These are phyloP conservation scores for Immersiella caudata DNA, from an alignment of 495 filamentous ascomycete genomes.

Conservation along the genomic window DNA sequence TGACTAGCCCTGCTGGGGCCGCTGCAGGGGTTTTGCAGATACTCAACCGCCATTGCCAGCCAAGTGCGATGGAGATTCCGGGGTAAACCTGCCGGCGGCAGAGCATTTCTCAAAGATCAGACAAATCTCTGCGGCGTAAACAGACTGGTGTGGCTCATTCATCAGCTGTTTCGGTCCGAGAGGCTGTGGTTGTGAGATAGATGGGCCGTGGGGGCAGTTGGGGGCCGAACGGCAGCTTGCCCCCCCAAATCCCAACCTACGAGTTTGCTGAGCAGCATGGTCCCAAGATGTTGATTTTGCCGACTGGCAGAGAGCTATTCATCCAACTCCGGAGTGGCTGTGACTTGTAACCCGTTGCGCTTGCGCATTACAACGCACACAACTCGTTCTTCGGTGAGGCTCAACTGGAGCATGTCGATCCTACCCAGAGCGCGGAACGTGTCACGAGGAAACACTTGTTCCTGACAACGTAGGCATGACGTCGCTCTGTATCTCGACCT, in stretches of 20 bases:
- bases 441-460: not conserved
- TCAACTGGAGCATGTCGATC: not conserved
- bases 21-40: not conserved
- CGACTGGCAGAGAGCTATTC: not conserved
- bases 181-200: constrained; percentile 9
- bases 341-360: not conserved
- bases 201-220: constrained; percentile 8
- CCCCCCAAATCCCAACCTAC: not conserved
- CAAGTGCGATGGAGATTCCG: not conserved
- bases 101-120: not conserved
- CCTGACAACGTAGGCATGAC: constrained; percentile 7
- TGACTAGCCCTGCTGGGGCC: not conserved
- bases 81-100: not conserved
- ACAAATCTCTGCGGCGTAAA: not conserved
- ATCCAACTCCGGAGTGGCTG: not conserved
- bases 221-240: not conserved
- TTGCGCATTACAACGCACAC: not conserved
- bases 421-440: not conserved
- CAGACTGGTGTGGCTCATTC: constrained; percentile 10
- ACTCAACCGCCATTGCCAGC: not conserved
- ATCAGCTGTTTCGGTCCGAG: constrained; percentile 6
- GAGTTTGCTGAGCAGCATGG: not conserved
- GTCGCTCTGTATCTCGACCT: not conserved
- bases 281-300: not conserved
- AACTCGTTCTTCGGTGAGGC: not conserved